Conservation (phyloP, 2,329 filamentous ascomycete genomes). For the Trichoderma polysporum region DNA sequence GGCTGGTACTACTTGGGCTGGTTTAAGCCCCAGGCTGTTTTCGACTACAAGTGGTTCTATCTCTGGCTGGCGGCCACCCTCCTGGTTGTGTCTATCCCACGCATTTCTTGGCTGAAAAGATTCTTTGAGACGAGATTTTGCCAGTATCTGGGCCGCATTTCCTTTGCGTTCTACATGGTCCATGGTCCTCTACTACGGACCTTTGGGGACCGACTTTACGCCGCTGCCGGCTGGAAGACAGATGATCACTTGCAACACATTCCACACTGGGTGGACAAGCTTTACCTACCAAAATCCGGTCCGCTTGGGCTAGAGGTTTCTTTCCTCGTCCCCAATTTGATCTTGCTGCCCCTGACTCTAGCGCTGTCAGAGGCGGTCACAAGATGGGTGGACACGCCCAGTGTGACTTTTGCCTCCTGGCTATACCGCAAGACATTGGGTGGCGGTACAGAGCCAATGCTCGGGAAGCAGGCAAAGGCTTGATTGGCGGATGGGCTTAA, state of each 20-base stretch:
- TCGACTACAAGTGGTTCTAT: constrained; percentile 67
- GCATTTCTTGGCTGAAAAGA: constrained; percentile 55
- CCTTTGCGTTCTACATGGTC: constrained; percentile 62
- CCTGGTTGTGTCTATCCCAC: constrained; percentile 55
- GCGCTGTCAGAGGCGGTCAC: constrained; percentile 59
- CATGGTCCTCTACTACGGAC: constrained; percentile 62
- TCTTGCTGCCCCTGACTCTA: constrained; percentile 60
- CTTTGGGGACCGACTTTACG: constrained; percentile 63
- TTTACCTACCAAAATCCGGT: constrained; percentile 55
- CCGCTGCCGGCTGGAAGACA: constrained; percentile 56
- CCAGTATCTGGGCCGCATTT: constrained; percentile 63
- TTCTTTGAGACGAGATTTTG: constrained; percentile 60
- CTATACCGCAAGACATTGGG: constrained; percentile 43
- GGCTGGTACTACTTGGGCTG: constrained; percentile 62
- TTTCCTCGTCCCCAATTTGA: constrained; percentile 59
- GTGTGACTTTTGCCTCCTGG: constrained; percentile 57
- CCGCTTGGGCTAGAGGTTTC: constrained; percentile 61
- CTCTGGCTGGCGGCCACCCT: constrained; percentile 61
- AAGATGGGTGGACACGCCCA: constrained; percentile 57
- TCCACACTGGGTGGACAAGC: constrained; percentile 55
- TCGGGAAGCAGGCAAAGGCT: constrained; percentile 18
- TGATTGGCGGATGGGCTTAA: not conserved
- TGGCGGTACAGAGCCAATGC: constrained; percentile 3
- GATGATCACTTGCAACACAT: constrained; percentile 50
- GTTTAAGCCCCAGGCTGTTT: constrained; percentile 65